Conservation (phyloP, 768 basidiomycete species). For the Termitomyces sp. region DNA sequence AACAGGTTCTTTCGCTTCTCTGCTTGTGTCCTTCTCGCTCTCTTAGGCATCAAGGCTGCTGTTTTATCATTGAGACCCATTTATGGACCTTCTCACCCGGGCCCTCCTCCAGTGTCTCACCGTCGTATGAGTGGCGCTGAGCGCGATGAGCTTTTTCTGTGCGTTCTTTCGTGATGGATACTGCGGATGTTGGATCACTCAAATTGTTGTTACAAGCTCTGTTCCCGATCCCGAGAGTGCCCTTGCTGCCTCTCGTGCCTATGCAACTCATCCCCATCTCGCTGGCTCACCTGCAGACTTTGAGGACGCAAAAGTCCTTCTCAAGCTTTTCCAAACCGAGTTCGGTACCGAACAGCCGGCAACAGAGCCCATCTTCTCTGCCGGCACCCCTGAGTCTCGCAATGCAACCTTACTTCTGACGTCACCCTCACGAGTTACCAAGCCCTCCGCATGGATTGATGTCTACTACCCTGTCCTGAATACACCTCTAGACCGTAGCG, state of each 20-base stretch:
- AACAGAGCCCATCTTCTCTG: slow-evolving; percentile 59
- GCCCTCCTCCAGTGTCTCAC: background rate
- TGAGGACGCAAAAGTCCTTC: slow-evolving; percentile 61
- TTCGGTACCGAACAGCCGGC: slow-evolving; percentile 46
- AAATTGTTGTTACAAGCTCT: slow-evolving; percentile 31
- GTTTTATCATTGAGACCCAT: background rate
- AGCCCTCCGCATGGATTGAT: slow-evolving; percentile 77
- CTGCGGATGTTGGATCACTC: background rate
- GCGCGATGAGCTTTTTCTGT: slow-evolving; percentile 21
- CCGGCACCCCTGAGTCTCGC: slow-evolving; percentile 66
- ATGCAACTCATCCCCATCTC: slow-evolving; percentile 68
- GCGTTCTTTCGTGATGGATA: background rate
- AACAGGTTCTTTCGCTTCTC: slow-evolving; percentile 8
- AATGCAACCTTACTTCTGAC: slow-evolving; percentile 60
- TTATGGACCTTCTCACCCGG: background rate
- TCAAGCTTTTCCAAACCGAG: slow-evolving; percentile 64
- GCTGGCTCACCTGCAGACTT: slow-evolving; percentile 64
- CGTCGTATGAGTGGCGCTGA: slow-evolving; percentile 9
- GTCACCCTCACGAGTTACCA: slow-evolving; percentile 32
- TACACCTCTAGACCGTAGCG: slow-evolving; percentile 62
- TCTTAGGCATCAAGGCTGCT: slow-evolving; percentile 8
- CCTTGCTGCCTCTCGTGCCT: slow-evolving; percentile 49
- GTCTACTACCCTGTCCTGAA: slow-evolving; percentile 89
- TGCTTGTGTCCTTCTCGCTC: slow-evolving; percentile 2
- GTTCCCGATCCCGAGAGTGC: slow-evolving; percentile 59